Conservation (phyloP, 441 rosid species). For the Gossypium davidsonii region DNA sequence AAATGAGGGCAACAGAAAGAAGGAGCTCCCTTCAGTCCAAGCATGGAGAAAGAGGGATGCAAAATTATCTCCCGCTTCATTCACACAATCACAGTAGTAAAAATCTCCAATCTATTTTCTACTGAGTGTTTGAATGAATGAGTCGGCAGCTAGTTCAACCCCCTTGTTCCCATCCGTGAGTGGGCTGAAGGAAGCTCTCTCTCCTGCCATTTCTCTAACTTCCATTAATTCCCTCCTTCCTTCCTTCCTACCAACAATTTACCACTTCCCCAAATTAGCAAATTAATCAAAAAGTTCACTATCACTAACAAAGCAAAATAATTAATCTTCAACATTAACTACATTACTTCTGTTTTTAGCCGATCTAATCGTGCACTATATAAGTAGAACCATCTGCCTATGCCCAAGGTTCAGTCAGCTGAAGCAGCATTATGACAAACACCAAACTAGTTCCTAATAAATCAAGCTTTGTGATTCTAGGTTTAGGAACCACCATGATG, state of each 20-base stretch:
- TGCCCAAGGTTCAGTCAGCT: background rate
- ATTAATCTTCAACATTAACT: background rate
- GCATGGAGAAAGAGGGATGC: slow-evolving; percentile 56
- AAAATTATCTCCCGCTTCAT: slow-evolving; percentile 90
- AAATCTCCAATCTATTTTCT: slow-evolving; percentile 15
- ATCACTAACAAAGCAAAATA: slow-evolving; percentile 1
- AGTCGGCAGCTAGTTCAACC: slow-evolving; percentile 85
- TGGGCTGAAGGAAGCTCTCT: slow-evolving; percentile 93
- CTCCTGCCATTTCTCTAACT: slow-evolving; percentile 30
- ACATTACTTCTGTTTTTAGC: background rate
- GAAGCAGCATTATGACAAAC: background rate
- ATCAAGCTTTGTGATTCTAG: background rate
- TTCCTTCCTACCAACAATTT: background rate
- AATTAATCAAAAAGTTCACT: background rate
- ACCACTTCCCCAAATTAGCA: background rate
- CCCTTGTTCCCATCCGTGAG: slow-evolving; percentile 58
- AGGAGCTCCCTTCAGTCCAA: slow-evolving; percentile 99
- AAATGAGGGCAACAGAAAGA: slow-evolving; percentile 27
- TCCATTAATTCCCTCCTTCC: background rate
- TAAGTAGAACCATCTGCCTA: background rate
- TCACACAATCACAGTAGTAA: slow-evolving; percentile 71
- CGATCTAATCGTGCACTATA: background rate
- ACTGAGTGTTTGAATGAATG: slow-evolving; percentile 76
- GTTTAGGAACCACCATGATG: background rate
- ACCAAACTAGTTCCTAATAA: background rate